Evolutionary conservation across 1,284 basidiomycete species (phyloP).

Genomic region (Mycosarcoma mackinlayi): DNA sequence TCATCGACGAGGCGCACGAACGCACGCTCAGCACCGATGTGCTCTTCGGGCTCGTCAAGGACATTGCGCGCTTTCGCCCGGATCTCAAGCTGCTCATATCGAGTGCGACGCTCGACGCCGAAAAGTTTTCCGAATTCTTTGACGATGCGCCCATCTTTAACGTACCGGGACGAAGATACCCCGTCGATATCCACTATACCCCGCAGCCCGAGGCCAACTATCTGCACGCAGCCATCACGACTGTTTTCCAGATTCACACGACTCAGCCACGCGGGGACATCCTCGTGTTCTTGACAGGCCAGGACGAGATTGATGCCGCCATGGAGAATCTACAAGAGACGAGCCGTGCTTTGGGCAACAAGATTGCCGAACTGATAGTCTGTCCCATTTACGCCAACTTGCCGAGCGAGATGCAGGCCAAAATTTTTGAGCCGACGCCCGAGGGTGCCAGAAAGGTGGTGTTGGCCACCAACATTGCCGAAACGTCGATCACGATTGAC

Average conservation of each 20-base stretch:
- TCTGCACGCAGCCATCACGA: slow-evolving; percentile 96
- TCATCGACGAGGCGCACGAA: slow-evolving; percentile 68
- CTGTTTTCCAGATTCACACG: slow-evolving; percentile 98
- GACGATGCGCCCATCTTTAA: slow-evolving; percentile 67
- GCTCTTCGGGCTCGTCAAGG: slow-evolving; percentile 66
- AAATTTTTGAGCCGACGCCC: slow-evolving; percentile 98
- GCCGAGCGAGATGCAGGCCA: slow-evolving; percentile 98
- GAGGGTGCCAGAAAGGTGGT: slow-evolving; percentile 92
- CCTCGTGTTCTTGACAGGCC: slow-evolving; percentile 95
- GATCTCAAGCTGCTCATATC: slow-evolving; percentile 66
- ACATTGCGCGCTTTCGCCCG: slow-evolving; percentile 65
- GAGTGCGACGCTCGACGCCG: slow-evolving; percentile 65
- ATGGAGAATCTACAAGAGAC: slow-evolving; percentile 93
- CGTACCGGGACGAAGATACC: slow-evolving; percentile 95
- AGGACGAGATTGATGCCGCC: slow-evolving; percentile 98
- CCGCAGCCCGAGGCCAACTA: slow-evolving; percentile 75
- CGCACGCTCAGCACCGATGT: slow-evolving; percentile 67
- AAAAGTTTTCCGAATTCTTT: slow-evolving; percentile 67
- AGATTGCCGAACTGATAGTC: slow-evolving; percentile 91
- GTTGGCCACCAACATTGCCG: slow-evolving; percentile 95
- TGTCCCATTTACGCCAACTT: slow-evolving; percentile 98
- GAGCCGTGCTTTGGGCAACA: slow-evolving; percentile 91
- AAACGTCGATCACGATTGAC: slow-evolving; percentile 68
- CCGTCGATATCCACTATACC: slow-evolving; percentile 96
- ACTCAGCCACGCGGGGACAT: slow-evolving; percentile 99